Evolutionary conservation across 306 rosid species (phyloP).

Genomic region (Luffa acutangula): DNA sequence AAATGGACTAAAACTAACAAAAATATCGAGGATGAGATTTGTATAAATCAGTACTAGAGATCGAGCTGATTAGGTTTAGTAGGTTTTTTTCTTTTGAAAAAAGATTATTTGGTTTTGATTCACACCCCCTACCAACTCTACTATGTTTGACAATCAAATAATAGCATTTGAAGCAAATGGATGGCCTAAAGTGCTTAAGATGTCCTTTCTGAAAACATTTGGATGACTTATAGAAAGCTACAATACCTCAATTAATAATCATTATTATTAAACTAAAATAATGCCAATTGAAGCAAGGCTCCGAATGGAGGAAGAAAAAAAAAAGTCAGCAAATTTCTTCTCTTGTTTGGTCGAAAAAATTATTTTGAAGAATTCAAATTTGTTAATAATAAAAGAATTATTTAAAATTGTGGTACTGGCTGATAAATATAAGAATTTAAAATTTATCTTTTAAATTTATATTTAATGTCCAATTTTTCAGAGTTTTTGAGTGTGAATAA

Average conservation of each 20-base stretch:
- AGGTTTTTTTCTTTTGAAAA: not conserved
- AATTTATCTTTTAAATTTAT: not conserved
- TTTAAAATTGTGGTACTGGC: not conserved
- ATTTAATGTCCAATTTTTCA: not conserved
- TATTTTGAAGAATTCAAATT: not conserved
- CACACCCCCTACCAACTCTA: not conserved
- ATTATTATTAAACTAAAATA: not conserved
- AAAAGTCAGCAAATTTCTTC: not conserved
- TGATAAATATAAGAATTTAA: not conserved
- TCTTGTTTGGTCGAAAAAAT: not conserved
- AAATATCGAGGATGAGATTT: too few relatives aligned
- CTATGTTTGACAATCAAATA: not conserved
- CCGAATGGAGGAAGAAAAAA: too few relatives aligned
- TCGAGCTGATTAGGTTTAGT: not conserved
- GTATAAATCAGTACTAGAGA: too few relatives aligned
- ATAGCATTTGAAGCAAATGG: not conserved
- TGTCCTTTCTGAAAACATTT: not conserved
- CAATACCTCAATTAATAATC: not conserved
- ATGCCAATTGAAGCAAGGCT: not conserved
- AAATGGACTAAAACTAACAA: too few relatives aligned
- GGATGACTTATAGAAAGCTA: not conserved
- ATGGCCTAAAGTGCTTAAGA: not conserved
- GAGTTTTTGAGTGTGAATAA: not conserved
- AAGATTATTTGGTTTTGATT: not conserved
- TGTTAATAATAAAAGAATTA: not conserved